Base-by-base conservation (phyloP, 1,139 yeast genomes). In the Blastobotrys persicus region DNA sequence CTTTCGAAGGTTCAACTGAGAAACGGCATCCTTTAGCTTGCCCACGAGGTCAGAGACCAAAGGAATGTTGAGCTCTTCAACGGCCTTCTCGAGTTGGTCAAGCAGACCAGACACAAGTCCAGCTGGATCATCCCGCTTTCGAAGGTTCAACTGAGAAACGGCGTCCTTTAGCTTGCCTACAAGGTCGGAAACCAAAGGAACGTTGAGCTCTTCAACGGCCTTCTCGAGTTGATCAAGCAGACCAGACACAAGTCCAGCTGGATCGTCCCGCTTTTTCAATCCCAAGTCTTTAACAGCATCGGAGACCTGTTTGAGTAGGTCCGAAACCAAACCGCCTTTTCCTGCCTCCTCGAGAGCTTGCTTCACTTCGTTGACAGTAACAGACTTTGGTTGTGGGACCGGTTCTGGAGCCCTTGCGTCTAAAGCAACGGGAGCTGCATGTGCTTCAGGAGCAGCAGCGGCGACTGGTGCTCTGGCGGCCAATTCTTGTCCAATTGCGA, bases 401-500 rank as follows among this genome's bases (percentile, higher is more conserved):
- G n/a, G n/a, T 11, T 11, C 38, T 34, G 38, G 38, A 4, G 19
- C 12, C 7, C 5, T 17, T 3, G 9, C 38, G 5, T 17, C 12
- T 6, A 11, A 4, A n/a, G 6, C 11, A 4, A 14, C 9, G 11
- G 38, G 38, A 3, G 38, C 38, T n/a, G 38, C 38, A 12, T 34
- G 6, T 14, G 38, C 38, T 14, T 14, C 19, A n/a, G 38, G 38
- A 3, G 13, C 38, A 11, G 38, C 19, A 34, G 19, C 38, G 16
- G 38, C 38, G 4, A 16, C 18, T 3, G 38, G 38, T 6, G 11
- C 17, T 34, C 38, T 13, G 13, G 19, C 38, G 17, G 16, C 38
- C 17, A 34, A 14, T 34, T 34, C 38, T 34, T 34, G 38, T 13
- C 38, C 38, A 14, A 34, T 34, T 14, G 38, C 38, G 17, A 34